These are phyloP conservation scores for Stipa capillata DNA, from an alignment of 176 grass and related monocot genomes.

Conservation along the genomic window DNA sequence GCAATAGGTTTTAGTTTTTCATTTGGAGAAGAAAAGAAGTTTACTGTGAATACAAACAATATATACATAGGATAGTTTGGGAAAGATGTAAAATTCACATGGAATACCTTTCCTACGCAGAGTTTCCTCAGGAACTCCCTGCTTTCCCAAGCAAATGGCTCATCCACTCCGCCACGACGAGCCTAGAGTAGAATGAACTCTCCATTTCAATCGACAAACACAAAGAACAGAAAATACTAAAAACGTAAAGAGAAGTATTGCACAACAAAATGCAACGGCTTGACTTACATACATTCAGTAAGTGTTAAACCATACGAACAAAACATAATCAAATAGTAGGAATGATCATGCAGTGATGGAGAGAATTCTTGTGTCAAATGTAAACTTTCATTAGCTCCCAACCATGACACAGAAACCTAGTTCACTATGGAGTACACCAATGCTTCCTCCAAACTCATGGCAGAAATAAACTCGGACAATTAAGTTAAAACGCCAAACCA, in stretches of 20 bases:
- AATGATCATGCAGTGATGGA: not conserved
- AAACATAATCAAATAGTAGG: not conserved
- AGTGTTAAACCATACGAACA: not conserved
- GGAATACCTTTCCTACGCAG: slow-evolving; percentile 79
- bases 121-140: slow-evolving; percentile 79
- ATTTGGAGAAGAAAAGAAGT: not conserved
- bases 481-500: not conserved
- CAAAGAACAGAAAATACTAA: not conserved
- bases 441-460: not conserved
- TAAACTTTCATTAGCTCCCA: not conserved
- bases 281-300: not conserved
- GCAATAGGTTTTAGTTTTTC: slow-evolving; percentile 16
- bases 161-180: slow-evolving; percentile 77
- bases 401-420: not conserved
- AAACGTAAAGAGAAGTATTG: no score
- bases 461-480: not conserved
- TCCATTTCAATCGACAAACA: not conserved
- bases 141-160: slow-evolving; percentile 98
- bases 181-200: slow-evolving; percentile 45
- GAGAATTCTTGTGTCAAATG: not conserved
- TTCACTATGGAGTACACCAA: not conserved
- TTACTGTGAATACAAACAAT: not conserved
- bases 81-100: not conserved
- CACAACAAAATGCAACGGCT: not conserved
- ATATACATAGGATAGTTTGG: not conserved